Evolutionary conservation across 176 grass and related monocot species (phyloP), one percentile per base, ranked within the genome.

Genomic region (Triticum dicoccoides): DNA sequence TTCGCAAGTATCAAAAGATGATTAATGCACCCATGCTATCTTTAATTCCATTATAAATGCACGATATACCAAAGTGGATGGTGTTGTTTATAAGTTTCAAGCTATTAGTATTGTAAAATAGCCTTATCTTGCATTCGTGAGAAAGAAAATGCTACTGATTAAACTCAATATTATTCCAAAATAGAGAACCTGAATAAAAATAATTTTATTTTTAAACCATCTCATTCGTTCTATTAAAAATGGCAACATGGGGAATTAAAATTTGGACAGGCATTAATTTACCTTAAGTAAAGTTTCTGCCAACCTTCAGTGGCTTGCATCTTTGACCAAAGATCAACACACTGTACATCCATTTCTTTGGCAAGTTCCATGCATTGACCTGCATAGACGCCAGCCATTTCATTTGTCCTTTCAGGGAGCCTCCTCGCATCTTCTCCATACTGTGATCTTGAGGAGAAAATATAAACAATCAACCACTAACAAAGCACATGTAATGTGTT

Each of bases 341-440:
- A 95, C 15, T 88, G 86, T 84, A 94, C 80, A 78, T 89, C 52
- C 91, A 95, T 91, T 82, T 94, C 91, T 82, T 80, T 86, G 54
- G 96, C 93, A 13, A 98, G 66, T n/a, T 94, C 89, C 32, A 92
- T n/a, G 67, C 96, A 98, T 39, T 95, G 59, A 65, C 21, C 82
- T 80, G 91, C 93, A 89, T 98, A 95, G 61, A 85, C 80, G 39
- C 96, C 91, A 62, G 91, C 88, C 70, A 93, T 95, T 73, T 98
- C 88, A 83, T 98, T 98, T 69, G 90, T 98, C 82, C 96, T 98
- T 88, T 98, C 96, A 14, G 93, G 89, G 35, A 92, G 91, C 44
- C 32, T 83, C 24, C 86, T 89, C 3, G 91, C 86, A 41, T 95
- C 83, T 32, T 94, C 84, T 84, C 93, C 96, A 81, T 89, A 91